Percentiles rank a stretch among this genome's conserved stretches.
phyloP scores from a whole-genome alignment of 208 protist genomes.

The Crithidia fasciculata region DNA sequence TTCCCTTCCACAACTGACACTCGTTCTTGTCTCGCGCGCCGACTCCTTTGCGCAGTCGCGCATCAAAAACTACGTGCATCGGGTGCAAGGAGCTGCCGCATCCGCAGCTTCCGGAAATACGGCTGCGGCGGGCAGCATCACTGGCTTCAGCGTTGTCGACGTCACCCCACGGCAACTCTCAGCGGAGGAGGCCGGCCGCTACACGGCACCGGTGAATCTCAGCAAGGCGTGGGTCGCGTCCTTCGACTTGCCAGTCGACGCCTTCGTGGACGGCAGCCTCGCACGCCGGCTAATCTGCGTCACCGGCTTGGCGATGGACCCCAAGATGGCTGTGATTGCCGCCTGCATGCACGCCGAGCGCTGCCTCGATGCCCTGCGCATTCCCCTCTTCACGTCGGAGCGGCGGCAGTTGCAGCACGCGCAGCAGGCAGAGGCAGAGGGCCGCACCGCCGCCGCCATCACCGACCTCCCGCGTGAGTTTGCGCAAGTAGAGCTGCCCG shows the following conservation, averaged over 20 bases:
- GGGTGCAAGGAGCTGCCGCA: conserved; percentile 7
- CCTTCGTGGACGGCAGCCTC: conserved; percentile 43
- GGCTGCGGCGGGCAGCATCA: background rate
- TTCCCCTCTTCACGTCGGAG: conserved; percentile 68
- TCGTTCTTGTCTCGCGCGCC: conserved; percentile 1
- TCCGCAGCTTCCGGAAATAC: background rate
- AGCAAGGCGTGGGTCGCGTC: conserved; percentile 10
- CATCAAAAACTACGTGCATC: conserved; percentile 50
- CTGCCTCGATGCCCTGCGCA: conserved; percentile 66
- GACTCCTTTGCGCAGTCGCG: conserved; percentile 50
- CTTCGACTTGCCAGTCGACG: conserved; percentile 48
- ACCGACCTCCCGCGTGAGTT: conserved; percentile 42
- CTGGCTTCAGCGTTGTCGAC: background rate
- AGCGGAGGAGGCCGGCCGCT: background rate
- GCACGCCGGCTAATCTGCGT: conserved; percentile 33
- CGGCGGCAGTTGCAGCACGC: conserved; percentile 36
- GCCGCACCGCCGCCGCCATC: conserved; percentile 54
- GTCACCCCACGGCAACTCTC: conserved; percentile 2
- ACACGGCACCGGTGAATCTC: background rate
- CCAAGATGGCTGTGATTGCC: conserved; percentile 60
- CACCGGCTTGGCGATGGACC: conserved; percentile 28
- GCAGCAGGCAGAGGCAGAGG: conserved; percentile 53
- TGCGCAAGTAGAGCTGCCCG: conserved; percentile 35
- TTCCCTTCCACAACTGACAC: background rate
- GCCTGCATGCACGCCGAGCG: conserved; percentile 92